These are phyloP conservation scores for Hymenoscyphus albidus DNA, from an alignment of 2,329 filamentous ascomycete genomes.

Conservation along the genomic window DNA sequence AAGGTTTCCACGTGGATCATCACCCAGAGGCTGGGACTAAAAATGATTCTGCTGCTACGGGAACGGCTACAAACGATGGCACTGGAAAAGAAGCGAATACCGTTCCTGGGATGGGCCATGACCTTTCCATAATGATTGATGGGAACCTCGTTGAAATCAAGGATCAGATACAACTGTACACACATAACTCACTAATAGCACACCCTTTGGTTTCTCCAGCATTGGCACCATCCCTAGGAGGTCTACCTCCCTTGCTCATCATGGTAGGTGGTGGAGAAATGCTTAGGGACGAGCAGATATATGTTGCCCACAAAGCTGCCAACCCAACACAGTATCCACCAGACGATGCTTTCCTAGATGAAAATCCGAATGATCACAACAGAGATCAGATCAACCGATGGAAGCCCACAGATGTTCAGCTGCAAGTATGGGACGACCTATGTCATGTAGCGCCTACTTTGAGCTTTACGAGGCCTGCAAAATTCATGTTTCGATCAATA, in stretches of 20 bases:
- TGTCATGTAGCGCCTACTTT: slow-evolving; percentile 90
- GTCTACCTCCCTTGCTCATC: slow-evolving; percentile 81
- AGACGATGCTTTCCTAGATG: slow-evolving; percentile 57
- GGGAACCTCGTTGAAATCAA: slow-evolving; percentile 70
- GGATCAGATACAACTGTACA: slow-evolving; percentile 87
- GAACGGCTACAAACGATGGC: slow-evolving; percentile 30
- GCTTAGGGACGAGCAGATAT: slow-evolving; percentile 90
- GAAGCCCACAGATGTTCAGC: slow-evolving; percentile 81
- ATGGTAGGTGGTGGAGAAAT: slow-evolving; percentile 86
- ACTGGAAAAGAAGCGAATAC: slow-evolving; percentile 29
- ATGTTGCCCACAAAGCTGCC: slow-evolving; percentile 89
- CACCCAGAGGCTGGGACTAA: slow-evolving; percentile 26
- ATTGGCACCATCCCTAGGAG: slow-evolving; percentile 83
- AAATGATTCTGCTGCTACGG: slow-evolving; percentile 35
- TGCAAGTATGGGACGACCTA: slow-evolving; percentile 94
- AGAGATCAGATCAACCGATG: slow-evolving; percentile 56
- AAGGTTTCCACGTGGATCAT: slow-evolving; percentile 35
- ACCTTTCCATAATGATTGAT: slow-evolving; percentile 65
- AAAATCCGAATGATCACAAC: slow-evolving; percentile 56
- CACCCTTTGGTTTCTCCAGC: slow-evolving; percentile 90
- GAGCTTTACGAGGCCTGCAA: slow-evolving; percentile 94
- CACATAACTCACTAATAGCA: slow-evolving; percentile 77
- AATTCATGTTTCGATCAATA: slow-evolving; percentile 90
- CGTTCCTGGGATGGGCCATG: slow-evolving; percentile 34
- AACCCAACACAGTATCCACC: slow-evolving; percentile 75